Evolutionary conservation across 169 alveolate genomes (phyloP).

Genomic region (Perkinsus marinus): DNA sequence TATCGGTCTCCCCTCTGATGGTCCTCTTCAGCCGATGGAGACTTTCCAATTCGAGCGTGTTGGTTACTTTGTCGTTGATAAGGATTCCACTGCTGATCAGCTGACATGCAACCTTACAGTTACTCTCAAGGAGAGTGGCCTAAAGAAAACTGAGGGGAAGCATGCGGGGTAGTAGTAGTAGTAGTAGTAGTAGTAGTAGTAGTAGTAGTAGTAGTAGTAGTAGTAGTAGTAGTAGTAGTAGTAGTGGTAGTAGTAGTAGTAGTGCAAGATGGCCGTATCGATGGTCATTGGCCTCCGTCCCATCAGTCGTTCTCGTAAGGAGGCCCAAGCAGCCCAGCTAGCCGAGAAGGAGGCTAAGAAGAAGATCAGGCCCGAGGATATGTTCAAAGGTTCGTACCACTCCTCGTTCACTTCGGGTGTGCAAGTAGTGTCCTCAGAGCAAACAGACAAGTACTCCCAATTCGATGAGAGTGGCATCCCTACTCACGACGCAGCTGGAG

Average conservation of each 20-base stretch:
- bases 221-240: too few species aligned
- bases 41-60: slow-evolving; percentile 59
- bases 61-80: slow-evolving; percentile 63
- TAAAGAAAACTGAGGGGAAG: not conserved
- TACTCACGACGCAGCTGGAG: slow-evolving; percentile 17
- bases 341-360: slow-evolving; percentile 1
- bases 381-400: slow-evolving; percentile 13
- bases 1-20: not conserved
- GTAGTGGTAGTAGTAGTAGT: too few species aligned
- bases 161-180: not conserved
- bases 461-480: slow-evolving; percentile 34
- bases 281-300: too few species aligned
- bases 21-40: slow-evolving; percentile 2
- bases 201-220: too few species aligned
- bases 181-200: too few species aligned
- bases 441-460: slow-evolving; percentile 16
- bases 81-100: slow-evolving; percentile 33
- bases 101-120: slow-evolving; percentile 45
- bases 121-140: slow-evolving; percentile 36
- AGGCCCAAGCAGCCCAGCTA: not conserved
- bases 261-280: too few species aligned
- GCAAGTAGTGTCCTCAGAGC: not conserved
- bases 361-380: slow-evolving; percentile 5
- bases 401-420: too few species aligned
- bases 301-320: not conserved